Evolutionary conservation across 306 rosid genomes (phyloP).

Genomic region (Citrullus amarus): DNA sequence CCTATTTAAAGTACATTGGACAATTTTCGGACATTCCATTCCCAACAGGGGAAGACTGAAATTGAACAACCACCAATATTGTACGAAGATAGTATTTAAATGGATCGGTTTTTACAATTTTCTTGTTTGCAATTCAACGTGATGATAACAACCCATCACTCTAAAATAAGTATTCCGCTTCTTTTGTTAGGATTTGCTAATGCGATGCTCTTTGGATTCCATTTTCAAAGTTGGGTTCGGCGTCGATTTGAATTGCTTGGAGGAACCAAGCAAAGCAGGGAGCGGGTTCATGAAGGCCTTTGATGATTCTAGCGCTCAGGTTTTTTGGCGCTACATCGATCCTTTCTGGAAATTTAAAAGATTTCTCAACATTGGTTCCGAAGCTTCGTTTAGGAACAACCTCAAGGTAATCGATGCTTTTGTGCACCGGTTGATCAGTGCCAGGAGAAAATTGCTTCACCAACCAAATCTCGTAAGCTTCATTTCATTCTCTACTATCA

Average conservation of each 20-base stretch:
- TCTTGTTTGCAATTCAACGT: too few species aligned
- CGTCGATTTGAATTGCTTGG: conserved; percentile 64
- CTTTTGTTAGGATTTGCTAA: conserved; percentile 36
- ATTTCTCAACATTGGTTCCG: conserved; percentile 48
- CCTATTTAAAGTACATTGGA: too few species aligned
- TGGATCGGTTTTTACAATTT: too few species aligned
- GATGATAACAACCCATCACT: too few species aligned
- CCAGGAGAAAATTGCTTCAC: conserved; percentile 24
- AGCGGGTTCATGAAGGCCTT: conserved; percentile 51
- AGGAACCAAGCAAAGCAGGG: conserved; percentile 36
- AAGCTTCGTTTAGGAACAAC: conserved; percentile 43
- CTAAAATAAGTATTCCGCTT: not conserved
- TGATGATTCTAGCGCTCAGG: conserved; percentile 55
- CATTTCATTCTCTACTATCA: not conserved
- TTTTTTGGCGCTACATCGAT: conserved; percentile 54
- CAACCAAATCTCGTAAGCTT: conserved; percentile 34
- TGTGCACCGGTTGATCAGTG: conserved; percentile 31
- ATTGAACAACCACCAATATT: too few species aligned
- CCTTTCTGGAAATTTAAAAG: conserved; percentile 63
- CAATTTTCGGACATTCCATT: too few species aligned
- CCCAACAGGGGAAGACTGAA: too few species aligned
- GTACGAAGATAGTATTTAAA: too few species aligned
- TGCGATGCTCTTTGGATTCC: conserved; percentile 62
- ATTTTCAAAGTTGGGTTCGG: conserved; percentile 88
- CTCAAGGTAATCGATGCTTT: conserved; percentile 34